Conservation (phyloP, 768 basidiomycete species). For the Boletales sp. region DNA sequence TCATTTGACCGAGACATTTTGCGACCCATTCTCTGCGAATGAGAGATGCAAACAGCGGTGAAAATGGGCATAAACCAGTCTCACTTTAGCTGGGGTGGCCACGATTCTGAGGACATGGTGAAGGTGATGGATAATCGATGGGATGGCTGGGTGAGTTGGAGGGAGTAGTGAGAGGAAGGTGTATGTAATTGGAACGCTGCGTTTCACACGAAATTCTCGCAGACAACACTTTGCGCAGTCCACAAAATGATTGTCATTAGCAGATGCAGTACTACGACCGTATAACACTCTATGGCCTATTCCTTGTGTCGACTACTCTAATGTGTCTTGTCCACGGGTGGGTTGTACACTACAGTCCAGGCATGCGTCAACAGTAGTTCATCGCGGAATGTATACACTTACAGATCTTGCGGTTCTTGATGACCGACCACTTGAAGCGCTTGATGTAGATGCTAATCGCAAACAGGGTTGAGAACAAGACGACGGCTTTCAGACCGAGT, state of each 20-base stretch:
- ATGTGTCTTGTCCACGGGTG: conserved; percentile 33
- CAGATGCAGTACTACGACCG: conserved; percentile 17
- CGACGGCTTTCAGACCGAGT: conserved; percentile 92
- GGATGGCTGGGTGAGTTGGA: neutral
- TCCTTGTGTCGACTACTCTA: conserved; percentile 18
- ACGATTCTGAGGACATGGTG: conserved; percentile 70
- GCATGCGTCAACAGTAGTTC: conserved; percentile 3
- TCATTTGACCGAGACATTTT: conserved; percentile 88
- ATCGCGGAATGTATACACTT: conserved; percentile 31
- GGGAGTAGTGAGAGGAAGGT: neutral
- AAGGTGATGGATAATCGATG: conserved; percentile 32
- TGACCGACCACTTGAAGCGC: conserved; percentile 88
- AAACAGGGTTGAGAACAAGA: conserved; percentile 84
- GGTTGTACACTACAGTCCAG: conserved; percentile 34
- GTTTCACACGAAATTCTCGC: too few relatives aligned
- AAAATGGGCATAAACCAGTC: conserved; percentile 12
- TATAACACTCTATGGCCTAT: conserved; percentile 24
- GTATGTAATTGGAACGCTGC: conserved; percentile 7
- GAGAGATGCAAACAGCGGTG: conserved; percentile 12
- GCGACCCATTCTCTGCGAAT: conserved; percentile 88
- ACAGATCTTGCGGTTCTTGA: conserved; percentile 95
- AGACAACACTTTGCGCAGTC: neutral
- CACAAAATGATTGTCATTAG: conserved; percentile 20
- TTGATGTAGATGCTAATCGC: conserved; percentile 85
- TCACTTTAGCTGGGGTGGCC: conserved; percentile 80